Percentiles rank a stretch among this genome's conserved stretches.
Conservation (phyloP, 169 alveolate species). For the Eimeria acervulina region DNA sequence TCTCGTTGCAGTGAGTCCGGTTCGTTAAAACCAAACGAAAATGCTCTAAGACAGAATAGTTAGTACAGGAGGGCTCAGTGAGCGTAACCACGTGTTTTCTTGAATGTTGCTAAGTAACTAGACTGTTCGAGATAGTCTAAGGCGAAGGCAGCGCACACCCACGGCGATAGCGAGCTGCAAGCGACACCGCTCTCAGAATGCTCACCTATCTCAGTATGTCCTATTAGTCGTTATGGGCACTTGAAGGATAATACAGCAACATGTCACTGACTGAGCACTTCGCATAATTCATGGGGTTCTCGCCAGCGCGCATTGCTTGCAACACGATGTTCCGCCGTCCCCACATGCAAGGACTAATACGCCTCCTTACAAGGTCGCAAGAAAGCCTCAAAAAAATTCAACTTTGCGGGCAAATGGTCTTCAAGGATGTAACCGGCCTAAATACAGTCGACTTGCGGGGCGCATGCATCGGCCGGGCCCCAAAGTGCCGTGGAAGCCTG, state of each 20-base stretch:
- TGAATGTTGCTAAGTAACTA: background rate
- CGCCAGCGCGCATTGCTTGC: background rate
- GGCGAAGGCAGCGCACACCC: background rate
- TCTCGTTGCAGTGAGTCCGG: too few relatives aligned
- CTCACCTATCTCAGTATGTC: background rate
- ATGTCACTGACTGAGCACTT: background rate
- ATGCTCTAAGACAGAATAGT: background rate
- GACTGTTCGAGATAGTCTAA: background rate
- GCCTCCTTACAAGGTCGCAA: background rate
- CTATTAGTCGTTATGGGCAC: background rate
- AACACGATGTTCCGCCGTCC: background rate
- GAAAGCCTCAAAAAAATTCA: background rate
- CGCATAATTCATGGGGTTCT: background rate
- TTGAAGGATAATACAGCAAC: background rate
- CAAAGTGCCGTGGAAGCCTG: background rate
- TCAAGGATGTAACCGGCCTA: background rate
- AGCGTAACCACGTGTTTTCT: background rate
- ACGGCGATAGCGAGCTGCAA: background rate
- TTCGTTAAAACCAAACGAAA: background rate
- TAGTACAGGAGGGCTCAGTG: background rate
- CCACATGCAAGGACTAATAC: background rate
- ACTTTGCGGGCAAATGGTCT: background rate
- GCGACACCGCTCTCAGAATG: background rate
- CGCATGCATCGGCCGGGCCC: conserved; percentile 29
- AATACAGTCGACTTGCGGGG: background rate